Evolutionary conservation across 2,329 filamentous ascomycete genomes (phyloP).

Genomic region (Ploettnerulaceae sp.): DNA sequence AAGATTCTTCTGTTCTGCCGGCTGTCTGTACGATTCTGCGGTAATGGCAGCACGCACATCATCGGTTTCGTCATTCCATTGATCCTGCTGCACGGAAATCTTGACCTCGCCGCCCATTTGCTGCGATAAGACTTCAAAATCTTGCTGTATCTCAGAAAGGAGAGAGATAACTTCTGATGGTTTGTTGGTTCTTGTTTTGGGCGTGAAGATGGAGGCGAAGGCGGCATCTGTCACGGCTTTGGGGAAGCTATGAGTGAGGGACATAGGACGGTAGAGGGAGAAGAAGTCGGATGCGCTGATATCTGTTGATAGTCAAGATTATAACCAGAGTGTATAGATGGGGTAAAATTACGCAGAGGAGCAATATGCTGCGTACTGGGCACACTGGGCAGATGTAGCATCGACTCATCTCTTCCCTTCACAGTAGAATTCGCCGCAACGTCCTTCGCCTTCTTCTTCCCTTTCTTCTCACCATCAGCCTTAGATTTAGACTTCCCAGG

Average conservation of each 20-base stretch:
- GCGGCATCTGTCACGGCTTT: constrained; percentile 64
- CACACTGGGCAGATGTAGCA: constrained; percentile 63
- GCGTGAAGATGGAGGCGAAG: constrained; percentile 80
- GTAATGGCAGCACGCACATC: constrained; percentile 40
- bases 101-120: constrained; percentile 44
- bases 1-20: constrained; percentile 48
- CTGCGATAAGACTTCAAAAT: constrained; percentile 41
- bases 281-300: constrained; percentile 90
- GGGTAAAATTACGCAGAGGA: constrained; percentile 50
- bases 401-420: constrained; percentile 40
- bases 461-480: constrained; percentile 43
- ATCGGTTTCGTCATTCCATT: constrained; percentile 29
- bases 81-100: constrained; percentile 20
- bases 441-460: constrained; percentile 54
- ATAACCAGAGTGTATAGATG: not conserved
- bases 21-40: constrained; percentile 40
- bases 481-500: constrained; percentile 37
- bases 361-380: constrained; percentile 70
- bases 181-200: constrained; percentile 46
- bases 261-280: constrained; percentile 91
- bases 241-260: constrained; percentile 76
- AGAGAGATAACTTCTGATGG: constrained; percentile 61
- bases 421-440: constrained; percentile 34
- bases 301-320: constrained; percentile 49
- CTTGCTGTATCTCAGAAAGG: constrained; percentile 3